Conservation (phyloP, 352 stramenopile genomes). For the Elongisporangium anandrum region DNA sequence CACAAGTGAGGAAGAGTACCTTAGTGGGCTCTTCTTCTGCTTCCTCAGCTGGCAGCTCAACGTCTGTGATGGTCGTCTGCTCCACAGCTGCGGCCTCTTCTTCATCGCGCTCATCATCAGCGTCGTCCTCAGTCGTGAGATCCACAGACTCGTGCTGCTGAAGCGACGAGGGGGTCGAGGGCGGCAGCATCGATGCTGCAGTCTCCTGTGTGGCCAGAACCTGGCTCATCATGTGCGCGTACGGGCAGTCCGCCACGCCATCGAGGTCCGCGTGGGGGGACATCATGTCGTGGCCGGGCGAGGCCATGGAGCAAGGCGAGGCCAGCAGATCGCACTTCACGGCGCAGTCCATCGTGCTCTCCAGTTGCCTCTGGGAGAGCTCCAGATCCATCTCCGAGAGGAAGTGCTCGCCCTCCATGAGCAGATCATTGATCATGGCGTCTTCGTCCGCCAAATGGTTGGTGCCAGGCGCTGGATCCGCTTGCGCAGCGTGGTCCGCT, state of each 20-base stretch:
- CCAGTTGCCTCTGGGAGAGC: slow-evolving; percentile 2
- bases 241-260: slow-evolving; percentile 15
- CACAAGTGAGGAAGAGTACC: background rate
- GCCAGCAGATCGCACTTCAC: slow-evolving; percentile 37
- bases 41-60: background rate
- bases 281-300: slow-evolving; percentile 23
- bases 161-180: slow-evolving; percentile 2
- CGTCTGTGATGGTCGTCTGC: slow-evolving; percentile 8
- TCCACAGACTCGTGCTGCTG: slow-evolving; percentile 26
- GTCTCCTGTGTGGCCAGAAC: slow-evolving; percentile 9
- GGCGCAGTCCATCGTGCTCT: slow-evolving; percentile 14
- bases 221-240: slow-evolving; percentile 11
- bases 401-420: slow-evolving; percentile 56
- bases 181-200: slow-evolving; percentile 6
- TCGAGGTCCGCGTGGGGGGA: slow-evolving; percentile 22
- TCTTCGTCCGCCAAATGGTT: slow-evolving; percentile 7
- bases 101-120: background rate
- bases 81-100: slow-evolving; percentile 11
- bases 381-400: slow-evolving; percentile 15
- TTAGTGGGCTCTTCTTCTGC: background rate
- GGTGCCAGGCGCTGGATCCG: background rate
- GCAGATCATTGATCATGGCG: slow-evolving; percentile 22
- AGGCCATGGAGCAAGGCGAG: slow-evolving; percentile 42
- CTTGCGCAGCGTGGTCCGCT: background rate
- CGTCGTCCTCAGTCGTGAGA: slow-evolving; percentile 22